These are phyloP conservation scores for Candida quercuum DNA, from an alignment of 805 yeast genomes.

Conservation along the genomic window DNA sequence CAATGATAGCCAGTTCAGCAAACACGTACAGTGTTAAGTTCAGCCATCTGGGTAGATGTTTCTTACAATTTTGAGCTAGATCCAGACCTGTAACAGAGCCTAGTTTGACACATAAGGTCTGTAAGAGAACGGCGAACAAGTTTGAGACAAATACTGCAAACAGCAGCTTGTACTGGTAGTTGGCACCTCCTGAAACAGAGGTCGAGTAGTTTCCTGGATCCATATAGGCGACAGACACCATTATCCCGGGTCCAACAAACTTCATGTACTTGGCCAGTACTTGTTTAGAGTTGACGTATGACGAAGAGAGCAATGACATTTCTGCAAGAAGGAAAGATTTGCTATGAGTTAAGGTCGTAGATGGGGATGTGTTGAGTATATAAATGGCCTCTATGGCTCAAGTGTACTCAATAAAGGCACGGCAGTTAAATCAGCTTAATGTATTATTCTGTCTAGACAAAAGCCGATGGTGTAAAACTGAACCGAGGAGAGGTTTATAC, in stretches of 20 bases:
- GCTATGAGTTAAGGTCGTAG: too few relatives aligned
- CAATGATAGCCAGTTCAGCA: slow-evolving; percentile 84
- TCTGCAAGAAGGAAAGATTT: too few relatives aligned
- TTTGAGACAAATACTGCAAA: slow-evolving; percentile 64
- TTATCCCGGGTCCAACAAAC: slow-evolving; percentile 75
- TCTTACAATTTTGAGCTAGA: slow-evolving; percentile 70
- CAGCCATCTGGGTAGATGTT: slow-evolving; percentile 55
- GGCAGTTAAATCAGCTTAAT: too few relatives aligned
- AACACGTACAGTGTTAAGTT: slow-evolving; percentile 57
- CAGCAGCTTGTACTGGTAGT: slow-evolving; percentile 60
- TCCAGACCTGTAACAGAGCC: slow-evolving; percentile 80
- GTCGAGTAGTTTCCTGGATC: slow-evolving; percentile 87
- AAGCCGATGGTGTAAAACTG: too few relatives aligned
- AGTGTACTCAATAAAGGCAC: too few relatives aligned
- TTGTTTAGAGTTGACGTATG: background rate
- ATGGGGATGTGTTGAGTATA: too few relatives aligned
- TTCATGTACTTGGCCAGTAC: slow-evolving; percentile 42
- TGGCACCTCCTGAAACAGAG: slow-evolving; percentile 76
- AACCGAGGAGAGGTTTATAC: background rate
- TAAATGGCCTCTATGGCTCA: too few relatives aligned
- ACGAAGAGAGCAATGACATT: too few relatives aligned
- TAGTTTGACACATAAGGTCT: slow-evolving; percentile 64
- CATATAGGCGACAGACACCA: slow-evolving; percentile 77
- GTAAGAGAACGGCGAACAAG: slow-evolving; percentile 67
- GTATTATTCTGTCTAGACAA: too few relatives aligned